These are phyloP conservation scores for Candolleomyces efflorescens DNA, from an alignment of 768 basidiomycete species.

Conservation along the genomic window DNA sequence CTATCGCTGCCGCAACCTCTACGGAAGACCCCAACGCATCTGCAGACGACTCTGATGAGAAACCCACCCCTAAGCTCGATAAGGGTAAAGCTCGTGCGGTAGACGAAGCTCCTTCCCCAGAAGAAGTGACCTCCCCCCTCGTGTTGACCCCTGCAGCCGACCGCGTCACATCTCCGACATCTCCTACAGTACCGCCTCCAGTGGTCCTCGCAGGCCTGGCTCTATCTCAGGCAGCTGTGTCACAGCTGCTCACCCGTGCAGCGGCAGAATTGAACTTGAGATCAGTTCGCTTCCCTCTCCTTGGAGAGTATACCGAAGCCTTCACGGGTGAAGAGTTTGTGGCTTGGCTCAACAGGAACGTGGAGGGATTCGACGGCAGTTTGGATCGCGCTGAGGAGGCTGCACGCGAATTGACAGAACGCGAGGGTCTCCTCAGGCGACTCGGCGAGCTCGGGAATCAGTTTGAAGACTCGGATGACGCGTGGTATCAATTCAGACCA, in stretches of 20 bases:
- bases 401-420: slow-evolving; percentile 56
- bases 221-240: slow-evolving; percentile 59
- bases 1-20: slow-evolving; percentile 25
- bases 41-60: slow-evolving; percentile 26
- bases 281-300: slow-evolving; percentile 67
- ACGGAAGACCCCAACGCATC: slow-evolving; percentile 29
- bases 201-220: slow-evolving; percentile 76
- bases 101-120: slow-evolving; percentile 31
- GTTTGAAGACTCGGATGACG: slow-evolving; percentile 74
- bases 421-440: slow-evolving; percentile 61
- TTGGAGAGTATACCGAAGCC: slow-evolving; percentile 82
- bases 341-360: slow-evolving; percentile 74
- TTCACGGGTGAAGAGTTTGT: slow-evolving; percentile 91
- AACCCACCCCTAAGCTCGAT: slow-evolving; percentile 57
- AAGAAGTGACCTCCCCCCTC: slow-evolving; percentile 47
- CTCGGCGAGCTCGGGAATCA: slow-evolving; percentile 81
- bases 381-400: slow-evolving; percentile 78
- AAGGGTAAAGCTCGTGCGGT: slow-evolving; percentile 77
- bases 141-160: slow-evolving; percentile 55
- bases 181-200: slow-evolving; percentile 36
- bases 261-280: slow-evolving; percentile 67
- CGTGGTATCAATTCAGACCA: slow-evolving; percentile 80
- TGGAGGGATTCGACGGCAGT: slow-evolving; percentile 73
- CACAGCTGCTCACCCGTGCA: slow-evolving; percentile 67
- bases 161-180: slow-evolving; percentile 22